Evolutionary conservation across 2,329 filamentous ascomycete genomes (phyloP).

Genomic region (Akanthomyces muscarius): DNA sequence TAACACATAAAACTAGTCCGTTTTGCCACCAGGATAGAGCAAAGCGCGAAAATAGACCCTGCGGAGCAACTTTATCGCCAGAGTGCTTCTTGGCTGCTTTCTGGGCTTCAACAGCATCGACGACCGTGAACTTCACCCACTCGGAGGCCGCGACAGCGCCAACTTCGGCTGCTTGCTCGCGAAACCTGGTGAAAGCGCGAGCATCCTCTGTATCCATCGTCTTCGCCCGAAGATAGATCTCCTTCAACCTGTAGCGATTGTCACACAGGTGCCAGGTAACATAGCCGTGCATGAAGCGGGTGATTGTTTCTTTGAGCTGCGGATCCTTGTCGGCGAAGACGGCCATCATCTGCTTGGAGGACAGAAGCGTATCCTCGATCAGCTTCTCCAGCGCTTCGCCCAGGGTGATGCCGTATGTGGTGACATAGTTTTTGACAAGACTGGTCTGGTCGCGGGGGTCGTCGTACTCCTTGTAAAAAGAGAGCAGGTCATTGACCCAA

Average conservation of each 20-base stretch:
- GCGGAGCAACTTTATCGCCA: neutral
- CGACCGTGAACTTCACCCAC: neutral
- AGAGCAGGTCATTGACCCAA: conserved; percentile 23
- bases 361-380: conserved; percentile 18
- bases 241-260: conserved; percentile 20
- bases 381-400: conserved; percentile 22
- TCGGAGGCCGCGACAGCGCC: neutral
- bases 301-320: conserved; percentile 6
- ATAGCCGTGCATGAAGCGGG: conserved; percentile 25
- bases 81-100: neutral
- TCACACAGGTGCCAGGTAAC: conserved; percentile 24
- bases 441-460: conserved; percentile 21
- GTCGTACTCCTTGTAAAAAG: conserved; percentile 25
- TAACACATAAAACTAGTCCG: neutral
- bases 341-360: conserved; percentile 20
- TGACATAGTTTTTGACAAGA: conserved; percentile 22
- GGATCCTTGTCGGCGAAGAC: conserved; percentile 22
- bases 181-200: neutral
- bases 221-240: conserved; percentile 15
- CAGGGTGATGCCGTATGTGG: conserved; percentile 17
- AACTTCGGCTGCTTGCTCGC: neutral
- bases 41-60: neutral
- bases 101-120: neutral
- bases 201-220: neutral
- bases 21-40: neutral